Base-by-base conservation (phyloP, 805 yeast genomes). In the Lipomyces japonicus region DNA sequence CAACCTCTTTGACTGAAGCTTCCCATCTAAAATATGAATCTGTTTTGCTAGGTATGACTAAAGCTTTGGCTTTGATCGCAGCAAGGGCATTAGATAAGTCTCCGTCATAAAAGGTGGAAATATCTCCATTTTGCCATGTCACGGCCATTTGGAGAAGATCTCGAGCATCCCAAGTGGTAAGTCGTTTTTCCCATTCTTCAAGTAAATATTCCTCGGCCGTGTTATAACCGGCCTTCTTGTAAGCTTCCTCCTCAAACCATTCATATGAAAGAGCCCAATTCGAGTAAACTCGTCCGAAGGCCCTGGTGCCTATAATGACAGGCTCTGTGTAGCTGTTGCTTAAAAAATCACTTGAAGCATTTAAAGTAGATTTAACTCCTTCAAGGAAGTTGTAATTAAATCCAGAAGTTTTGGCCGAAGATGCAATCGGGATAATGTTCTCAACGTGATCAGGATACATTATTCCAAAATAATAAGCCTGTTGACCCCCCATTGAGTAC, bases 401-500 rank as follows among this genome's bases (percentile, higher is more conserved):
- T 16, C 53, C 53, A 14, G 59, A 52, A 35, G 59, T 55, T 47
- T 49, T 44, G 18, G 59, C 59, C 9, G 59, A 55, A 30, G 51
- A 45, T n/a, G 58, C 57, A 39, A 55, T 39, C 37, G 57, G 57
- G 24, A 55, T 51, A 34, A 55, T 35, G 39, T 52, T 44, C 51
- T 55, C 23, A 19, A 55, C 58, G 31, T 40, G 38, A 28, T 44
- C 53, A n/a, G 59, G 59, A 46, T 42, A 55, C 51, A 53, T 42
- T 10, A 54, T 36, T 24, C 51, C 59, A 38, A 52, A 52, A 46
- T 55, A 46, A 44, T 55, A 55, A 1, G 59, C 58, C 44, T 55
- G 59, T 48, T 53, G 58, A 9, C 58, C 59, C 25, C 59, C 59
- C 59, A 55, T 55, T 38, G 59, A 55, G 45, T 48, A 55, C 5